phyloP scores from a whole-genome alignment of 202 grass and related monocot species.

The Musa balbisiana region DNA sequence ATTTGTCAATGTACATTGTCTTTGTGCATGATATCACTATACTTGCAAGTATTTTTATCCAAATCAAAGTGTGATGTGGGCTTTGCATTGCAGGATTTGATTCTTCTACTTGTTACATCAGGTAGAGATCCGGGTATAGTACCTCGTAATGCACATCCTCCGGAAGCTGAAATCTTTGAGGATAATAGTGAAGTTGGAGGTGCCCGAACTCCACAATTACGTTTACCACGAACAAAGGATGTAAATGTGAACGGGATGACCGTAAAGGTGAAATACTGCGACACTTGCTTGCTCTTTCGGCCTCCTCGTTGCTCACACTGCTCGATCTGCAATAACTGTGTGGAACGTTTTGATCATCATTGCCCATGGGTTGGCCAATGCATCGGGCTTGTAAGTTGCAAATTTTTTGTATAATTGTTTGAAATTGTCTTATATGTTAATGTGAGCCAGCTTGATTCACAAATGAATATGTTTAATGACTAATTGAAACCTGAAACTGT shows the following conservation, averaged over 20 bases:
- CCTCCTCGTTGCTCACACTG: constrained; percentile 7
- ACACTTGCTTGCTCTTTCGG: constrained; percentile 9
- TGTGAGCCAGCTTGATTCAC: background rate
- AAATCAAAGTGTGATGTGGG: background rate
- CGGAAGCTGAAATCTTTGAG: background rate
- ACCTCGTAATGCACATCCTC: constrained; percentile 8
- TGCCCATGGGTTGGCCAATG: constrained; percentile 16
- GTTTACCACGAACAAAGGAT: constrained; percentile 2
- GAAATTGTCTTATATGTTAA: background rate
- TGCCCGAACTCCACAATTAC: constrained; percentile 5
- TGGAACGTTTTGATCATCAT: constrained; percentile 12
- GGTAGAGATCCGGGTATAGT: constrained; percentile 13
- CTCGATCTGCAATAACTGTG: constrained; percentile 11
- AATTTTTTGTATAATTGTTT: background rate
- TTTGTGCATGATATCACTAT: background rate
- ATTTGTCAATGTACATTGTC: background rate
- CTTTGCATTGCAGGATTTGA: constrained; percentile 9
- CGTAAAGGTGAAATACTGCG: constrained; percentile 5
- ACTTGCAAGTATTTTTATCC: background rate
- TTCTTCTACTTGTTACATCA: constrained; percentile 1
- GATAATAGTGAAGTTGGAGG: constrained; percentile 3
- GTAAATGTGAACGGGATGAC: constrained; percentile 7
- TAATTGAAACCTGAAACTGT: background rate
- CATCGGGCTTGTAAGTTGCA: constrained; percentile 4
- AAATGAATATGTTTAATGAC: background rate